A percentile compares a stretch with the other conserved stretches of the same genome.
These are phyloP conservation scores for Diplodia seriata DNA, from an alignment of 2,329 filamentous ascomycete genomes.

Conservation along the genomic window DNA sequence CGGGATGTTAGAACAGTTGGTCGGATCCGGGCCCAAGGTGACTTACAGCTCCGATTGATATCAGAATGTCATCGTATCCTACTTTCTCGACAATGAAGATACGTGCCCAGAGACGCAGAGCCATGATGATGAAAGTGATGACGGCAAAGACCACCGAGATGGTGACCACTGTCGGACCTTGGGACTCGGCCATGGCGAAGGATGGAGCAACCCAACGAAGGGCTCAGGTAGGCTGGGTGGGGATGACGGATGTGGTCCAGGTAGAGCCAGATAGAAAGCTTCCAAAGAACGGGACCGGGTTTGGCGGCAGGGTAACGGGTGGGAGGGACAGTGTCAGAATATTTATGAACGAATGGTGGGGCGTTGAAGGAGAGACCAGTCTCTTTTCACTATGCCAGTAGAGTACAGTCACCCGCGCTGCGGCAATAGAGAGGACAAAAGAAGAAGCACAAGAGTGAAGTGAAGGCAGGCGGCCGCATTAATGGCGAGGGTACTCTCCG, in stretches of 20 bases:
- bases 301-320: not conserved
- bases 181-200: slow-evolving; percentile 29
- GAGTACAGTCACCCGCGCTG: slow-evolving; percentile 7
- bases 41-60: slow-evolving; percentile 39
- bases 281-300: not conserved
- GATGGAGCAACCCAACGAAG: slow-evolving; percentile 20
- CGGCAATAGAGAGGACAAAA: slow-evolving; percentile 22
- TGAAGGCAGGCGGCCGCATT: slow-evolving; percentile 8
- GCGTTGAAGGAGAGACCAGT: slow-evolving; percentile 14
- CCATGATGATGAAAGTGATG: slow-evolving; percentile 48
- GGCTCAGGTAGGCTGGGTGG: slow-evolving; percentile 8
- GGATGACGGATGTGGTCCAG: not conserved
- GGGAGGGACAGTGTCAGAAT: slow-evolving; percentile 16
- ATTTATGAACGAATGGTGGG: slow-evolving; percentile 11
- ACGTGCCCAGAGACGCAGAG: slow-evolving; percentile 50
- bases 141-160: slow-evolving; percentile 49
- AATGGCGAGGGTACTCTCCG: slow-evolving; percentile 17
- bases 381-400: slow-evolving; percentile 3
- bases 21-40: slow-evolving; percentile 35
- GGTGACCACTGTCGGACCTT: slow-evolving; percentile 39
- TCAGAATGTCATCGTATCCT: slow-evolving; percentile 43
- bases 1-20: not conserved
- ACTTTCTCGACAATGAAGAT: slow-evolving; percentile 47
- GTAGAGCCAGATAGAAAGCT: not conserved
- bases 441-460: slow-evolving; percentile 14